A percentile compares a stretch with the other conserved stretches of the same genome.
phyloP scores from a whole-genome alignment of 2,329 filamentous ascomycete species.

The Diaporthe citrichinensis region DNA sequence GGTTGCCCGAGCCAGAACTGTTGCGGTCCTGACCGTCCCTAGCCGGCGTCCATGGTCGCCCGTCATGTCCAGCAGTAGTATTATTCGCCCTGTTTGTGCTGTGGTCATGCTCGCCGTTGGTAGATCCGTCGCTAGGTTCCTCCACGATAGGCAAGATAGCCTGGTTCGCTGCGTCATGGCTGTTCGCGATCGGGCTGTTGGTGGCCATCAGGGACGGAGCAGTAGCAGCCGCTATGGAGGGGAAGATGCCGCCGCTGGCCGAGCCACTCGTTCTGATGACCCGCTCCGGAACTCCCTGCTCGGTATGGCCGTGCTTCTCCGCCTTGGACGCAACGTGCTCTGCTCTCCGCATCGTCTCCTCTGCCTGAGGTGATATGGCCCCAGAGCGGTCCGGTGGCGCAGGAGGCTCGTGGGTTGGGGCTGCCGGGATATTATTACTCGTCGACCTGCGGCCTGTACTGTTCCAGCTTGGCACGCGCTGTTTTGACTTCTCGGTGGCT shows the following conservation, averaged over 20 bases:
- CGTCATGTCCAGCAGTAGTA: slow-evolving; percentile 50
- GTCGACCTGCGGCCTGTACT: slow-evolving; percentile 49
- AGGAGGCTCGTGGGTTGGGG: slow-evolving; percentile 63
- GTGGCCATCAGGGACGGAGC: slow-evolving; percentile 38
- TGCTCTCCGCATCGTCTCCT: slow-evolving; percentile 58
- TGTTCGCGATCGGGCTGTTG: slow-evolving; percentile 44
- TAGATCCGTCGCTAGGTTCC: slow-evolving; percentile 85
- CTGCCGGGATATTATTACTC: slow-evolving; percentile 56
- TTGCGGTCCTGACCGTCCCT: slow-evolving; percentile 54
- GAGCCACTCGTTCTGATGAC: slow-evolving; percentile 60
- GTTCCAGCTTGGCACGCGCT: slow-evolving; percentile 56
- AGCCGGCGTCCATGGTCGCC: slow-evolving; percentile 58
- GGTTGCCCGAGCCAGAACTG: slow-evolving; percentile 52
- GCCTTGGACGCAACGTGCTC: slow-evolving; percentile 54
- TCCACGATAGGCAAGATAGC: slow-evolving; percentile 85
- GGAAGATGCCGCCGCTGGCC: slow-evolving; percentile 42
- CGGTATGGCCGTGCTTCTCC: slow-evolving; percentile 51
- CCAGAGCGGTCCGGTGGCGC: slow-evolving; percentile 53
- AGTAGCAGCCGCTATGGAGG: slow-evolving; percentile 41
- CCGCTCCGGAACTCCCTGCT: slow-evolving; percentile 72
- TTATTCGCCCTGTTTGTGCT: slow-evolving; percentile 56
- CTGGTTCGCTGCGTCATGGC: slow-evolving; percentile 66
- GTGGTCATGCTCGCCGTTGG: slow-evolving; percentile 72
- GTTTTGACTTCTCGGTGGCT: slow-evolving; percentile 49
- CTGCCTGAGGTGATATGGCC: slow-evolving; percentile 54